Evolutionary conservation across 2,329 filamentous ascomycete species (phyloP), one percentile per base, ranked within the genome.

Genomic region (Cladophialophora psammophila): DNA sequence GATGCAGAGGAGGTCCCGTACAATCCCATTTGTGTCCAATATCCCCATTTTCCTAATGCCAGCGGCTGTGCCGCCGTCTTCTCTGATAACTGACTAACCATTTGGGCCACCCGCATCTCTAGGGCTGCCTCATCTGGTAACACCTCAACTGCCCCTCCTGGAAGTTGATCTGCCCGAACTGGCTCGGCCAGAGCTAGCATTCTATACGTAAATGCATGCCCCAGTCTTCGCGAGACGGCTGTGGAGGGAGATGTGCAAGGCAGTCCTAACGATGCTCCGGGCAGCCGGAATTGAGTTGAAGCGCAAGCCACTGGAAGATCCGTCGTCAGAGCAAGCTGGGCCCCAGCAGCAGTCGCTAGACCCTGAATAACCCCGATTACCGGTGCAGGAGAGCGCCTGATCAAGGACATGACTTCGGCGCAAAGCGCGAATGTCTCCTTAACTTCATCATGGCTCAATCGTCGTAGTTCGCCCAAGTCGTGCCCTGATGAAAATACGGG

Each of bases 381-480:
- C 4, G 71, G 71, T 10, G 64, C 70, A n/a, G 71, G 71, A 26
- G 70, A 72, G 26, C 71, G 64, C 50, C 70, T 45, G 53, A 73
- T 73, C 48, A 73, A 54, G 20, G 65, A 70, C 70, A 73, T 73
- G 45, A 73, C 70, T 55, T 73, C 71, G 18, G 70, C 71, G 36
- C 71, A 73, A 15, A 73, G 60, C n/a, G 65, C 66, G 53, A 73
- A 73, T 4, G 71, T 71, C 64, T 73, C 70, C 48, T 72, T 73
- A 60, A 73, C 71, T 36, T 72, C 69, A 15, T 71, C 71, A 36
- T 73, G 64, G 26, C 69, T 61, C 36, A 73, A 50, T 12, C 64
- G 65, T 20, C 69, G 56, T 26, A 73, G 60, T 54, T 73, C 70
- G 12, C 65, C 65, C 18, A 73, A 60, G 58, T 73, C 71, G 64